phyloP scores from a whole-genome alignment of 257 asterid genomes.

The Paraleonurus japonicus region DNA sequence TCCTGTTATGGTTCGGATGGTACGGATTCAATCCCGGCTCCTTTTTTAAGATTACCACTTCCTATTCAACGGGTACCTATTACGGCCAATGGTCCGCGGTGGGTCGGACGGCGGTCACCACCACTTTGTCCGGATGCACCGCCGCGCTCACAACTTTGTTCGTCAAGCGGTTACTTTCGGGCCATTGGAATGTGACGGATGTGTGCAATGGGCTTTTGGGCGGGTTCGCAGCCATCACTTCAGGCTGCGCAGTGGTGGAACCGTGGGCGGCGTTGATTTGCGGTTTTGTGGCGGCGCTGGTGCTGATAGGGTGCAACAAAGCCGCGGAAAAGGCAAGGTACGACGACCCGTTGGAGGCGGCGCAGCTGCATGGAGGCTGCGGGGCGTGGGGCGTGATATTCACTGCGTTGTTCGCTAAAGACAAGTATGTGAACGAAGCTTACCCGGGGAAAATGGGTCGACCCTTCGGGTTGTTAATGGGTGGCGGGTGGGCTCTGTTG shows the following conservation, averaged over 20 bases:
- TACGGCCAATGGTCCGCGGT: constrained; percentile 63
- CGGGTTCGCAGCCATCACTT: constrained; percentile 51
- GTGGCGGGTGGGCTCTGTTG: constrained; percentile 41
- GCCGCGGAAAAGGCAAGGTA: constrained; percentile 36
- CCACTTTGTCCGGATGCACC: constrained; percentile 50
- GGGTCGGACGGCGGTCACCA: constrained; percentile 53
- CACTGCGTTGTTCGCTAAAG: constrained; percentile 44
- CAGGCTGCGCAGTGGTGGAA: constrained; percentile 54
- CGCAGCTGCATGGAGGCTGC: constrained; percentile 56
- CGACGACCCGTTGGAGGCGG: constrained; percentile 60
- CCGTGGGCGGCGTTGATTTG: constrained; percentile 58
- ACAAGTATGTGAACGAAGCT: constrained; percentile 44
- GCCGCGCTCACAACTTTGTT: constrained; percentile 50
- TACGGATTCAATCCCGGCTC: constrained; percentile 58
- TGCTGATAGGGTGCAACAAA: constrained; percentile 43
- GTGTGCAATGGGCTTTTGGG: constrained; percentile 53
- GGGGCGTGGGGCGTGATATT: constrained; percentile 54
- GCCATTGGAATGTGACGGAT: constrained; percentile 48
- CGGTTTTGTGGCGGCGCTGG: constrained; percentile 52
- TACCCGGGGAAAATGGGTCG: constrained; percentile 41
- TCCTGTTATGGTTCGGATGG: constrained; percentile 52
- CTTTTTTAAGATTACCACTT: constrained; percentile 25
- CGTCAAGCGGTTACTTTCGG: constrained; percentile 35
- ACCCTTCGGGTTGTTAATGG: constrained; percentile 47
- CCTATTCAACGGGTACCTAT: constrained; percentile 31